phyloP scores from a whole-genome alignment of 306 rosid species.

The Fragaria ananassa region DNA sequence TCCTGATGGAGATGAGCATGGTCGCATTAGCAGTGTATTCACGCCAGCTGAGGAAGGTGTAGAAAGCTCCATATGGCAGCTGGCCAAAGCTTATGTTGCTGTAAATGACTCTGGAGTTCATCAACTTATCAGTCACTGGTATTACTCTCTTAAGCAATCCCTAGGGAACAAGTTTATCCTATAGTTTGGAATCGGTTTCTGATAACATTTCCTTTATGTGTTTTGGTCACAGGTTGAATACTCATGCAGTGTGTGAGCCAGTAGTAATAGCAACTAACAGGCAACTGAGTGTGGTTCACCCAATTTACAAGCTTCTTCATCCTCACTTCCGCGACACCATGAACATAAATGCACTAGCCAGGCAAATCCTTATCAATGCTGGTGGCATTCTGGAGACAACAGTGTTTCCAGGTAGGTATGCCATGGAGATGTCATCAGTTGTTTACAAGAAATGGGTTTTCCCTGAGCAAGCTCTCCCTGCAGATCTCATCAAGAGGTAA shows the following conservation, averaged over 20 bases:
- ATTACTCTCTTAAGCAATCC: slow-evolving; percentile 9
- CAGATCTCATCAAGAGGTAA: slow-evolving; percentile 48
- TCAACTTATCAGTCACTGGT: slow-evolving; percentile 76
- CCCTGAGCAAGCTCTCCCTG: slow-evolving; percentile 45
- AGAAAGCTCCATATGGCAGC: slow-evolving; percentile 51
- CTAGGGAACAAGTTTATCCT: neutral
- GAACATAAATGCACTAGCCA: slow-evolving; percentile 49
- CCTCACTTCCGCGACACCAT: slow-evolving; percentile 60
- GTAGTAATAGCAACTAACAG: slow-evolving; percentile 52
- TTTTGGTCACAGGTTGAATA: slow-evolving; percentile 50
- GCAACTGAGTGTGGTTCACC: slow-evolving; percentile 49
- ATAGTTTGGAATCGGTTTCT: neutral
- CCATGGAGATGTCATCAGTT: slow-evolving; percentile 46
- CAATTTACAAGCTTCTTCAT: slow-evolving; percentile 40
- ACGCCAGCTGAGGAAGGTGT: slow-evolving; percentile 54
- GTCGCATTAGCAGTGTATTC: slow-evolving; percentile 47
- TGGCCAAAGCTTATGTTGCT: slow-evolving; percentile 70
- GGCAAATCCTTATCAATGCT: slow-evolving; percentile 47
- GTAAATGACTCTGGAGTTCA: slow-evolving; percentile 67
- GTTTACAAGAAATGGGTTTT: slow-evolving; percentile 49
- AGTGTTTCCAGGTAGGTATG: slow-evolving; percentile 39
- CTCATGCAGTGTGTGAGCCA: slow-evolving; percentile 82
- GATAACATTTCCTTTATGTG: neutral
- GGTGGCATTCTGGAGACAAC: slow-evolving; percentile 45
- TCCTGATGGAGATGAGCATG: slow-evolving; percentile 49